A percentile compares a stretch with the other conserved stretches of the same genome.
Conservation (phyloP, 768 basidiomycete species). For the Amyloporia xantha region DNA sequence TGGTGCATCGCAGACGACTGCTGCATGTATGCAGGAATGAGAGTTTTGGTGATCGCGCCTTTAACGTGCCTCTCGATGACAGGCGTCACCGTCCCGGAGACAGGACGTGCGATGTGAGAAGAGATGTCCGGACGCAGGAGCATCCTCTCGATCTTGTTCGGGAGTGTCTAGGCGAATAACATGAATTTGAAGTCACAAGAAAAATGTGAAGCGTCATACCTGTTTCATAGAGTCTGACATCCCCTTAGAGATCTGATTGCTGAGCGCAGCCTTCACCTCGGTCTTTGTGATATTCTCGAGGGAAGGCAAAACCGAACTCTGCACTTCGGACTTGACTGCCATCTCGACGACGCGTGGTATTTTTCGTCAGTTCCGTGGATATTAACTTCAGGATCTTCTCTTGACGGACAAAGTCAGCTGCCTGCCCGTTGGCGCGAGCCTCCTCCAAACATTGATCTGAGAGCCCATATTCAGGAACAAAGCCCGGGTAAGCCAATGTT, state of each 20-base stretch:
- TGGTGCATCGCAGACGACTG: constrained; percentile 75
- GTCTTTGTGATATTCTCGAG: constrained; percentile 76
- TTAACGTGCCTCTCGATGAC: constrained; percentile 78
- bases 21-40: constrained; percentile 71
- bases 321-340: constrained; percentile 82
- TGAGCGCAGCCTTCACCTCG: constrained; percentile 74
- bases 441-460: constrained; percentile 83
- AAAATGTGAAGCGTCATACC: constrained; percentile 36
- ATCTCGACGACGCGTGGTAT: constrained; percentile 86
- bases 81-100: constrained; percentile 67
- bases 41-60: constrained; percentile 64
- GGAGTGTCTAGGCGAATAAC: constrained; percentile 58
- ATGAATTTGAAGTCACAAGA: neutral
- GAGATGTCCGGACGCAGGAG: constrained; percentile 72
- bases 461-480: neutral
- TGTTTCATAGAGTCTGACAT: constrained; percentile 67
- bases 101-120: constrained; percentile 66
- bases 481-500: neutral
- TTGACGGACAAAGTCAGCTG: constrained; percentile 76
- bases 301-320: constrained; percentile 76
- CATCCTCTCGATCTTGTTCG: constrained; percentile 72
- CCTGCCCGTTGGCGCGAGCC: constrained; percentile 67
- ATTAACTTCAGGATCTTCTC: constrained; percentile 88
- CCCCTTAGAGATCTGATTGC: constrained; percentile 70
- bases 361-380: constrained; percentile 79